A percentile compares a stretch with the other conserved stretches of the same genome.
These are phyloP conservation scores for Castanea mollissima DNA, from an alignment of 306 rosid species.

Conservation along the genomic window DNA sequence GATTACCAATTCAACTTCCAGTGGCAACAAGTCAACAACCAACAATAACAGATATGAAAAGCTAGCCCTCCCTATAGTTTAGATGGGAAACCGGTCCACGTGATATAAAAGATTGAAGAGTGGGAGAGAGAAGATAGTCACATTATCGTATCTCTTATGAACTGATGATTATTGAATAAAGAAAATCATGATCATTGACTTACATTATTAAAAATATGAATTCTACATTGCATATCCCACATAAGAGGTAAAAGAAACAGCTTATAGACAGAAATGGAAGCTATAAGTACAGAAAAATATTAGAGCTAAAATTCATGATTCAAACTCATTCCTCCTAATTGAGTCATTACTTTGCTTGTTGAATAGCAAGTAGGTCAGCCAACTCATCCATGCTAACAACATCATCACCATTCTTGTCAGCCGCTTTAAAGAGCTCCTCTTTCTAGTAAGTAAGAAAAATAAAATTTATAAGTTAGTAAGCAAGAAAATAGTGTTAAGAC, in stretches of 20 bases:
- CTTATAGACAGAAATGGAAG: not conserved
- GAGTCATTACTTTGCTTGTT: constrained; percentile 78
- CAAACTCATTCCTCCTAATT: constrained; percentile 14
- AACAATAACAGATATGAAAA: not conserved
- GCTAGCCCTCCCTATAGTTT: not conserved
- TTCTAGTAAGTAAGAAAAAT: constrained; percentile 55
- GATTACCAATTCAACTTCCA: not conserved
- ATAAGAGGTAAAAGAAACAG: not conserved
- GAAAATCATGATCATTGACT: not conserved
- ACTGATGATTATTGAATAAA: not conserved
- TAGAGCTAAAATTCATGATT: not conserved
- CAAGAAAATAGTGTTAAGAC: constrained; percentile 36
- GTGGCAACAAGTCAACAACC: not conserved
- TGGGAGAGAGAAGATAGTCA: not conserved
- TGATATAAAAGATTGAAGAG: not conserved
- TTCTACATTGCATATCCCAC: not conserved
- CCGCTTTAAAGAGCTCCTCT: constrained; percentile 88
- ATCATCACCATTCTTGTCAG: constrained; percentile 87
- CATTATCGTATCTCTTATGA: not conserved
- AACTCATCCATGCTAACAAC: constrained; percentile 88
- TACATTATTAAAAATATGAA: not conserved
- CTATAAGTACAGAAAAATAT: constrained; percentile 5
- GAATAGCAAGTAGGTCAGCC: constrained; percentile 82
- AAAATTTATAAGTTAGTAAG: not conserved
- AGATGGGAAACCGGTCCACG: not conserved